Percentiles rank a stretch among this genome's conserved stretches.
Evolutionary conservation across 2,329 filamentous ascomycete species (phyloP).

Genomic region (Rutstroemia sydowiana): DNA sequence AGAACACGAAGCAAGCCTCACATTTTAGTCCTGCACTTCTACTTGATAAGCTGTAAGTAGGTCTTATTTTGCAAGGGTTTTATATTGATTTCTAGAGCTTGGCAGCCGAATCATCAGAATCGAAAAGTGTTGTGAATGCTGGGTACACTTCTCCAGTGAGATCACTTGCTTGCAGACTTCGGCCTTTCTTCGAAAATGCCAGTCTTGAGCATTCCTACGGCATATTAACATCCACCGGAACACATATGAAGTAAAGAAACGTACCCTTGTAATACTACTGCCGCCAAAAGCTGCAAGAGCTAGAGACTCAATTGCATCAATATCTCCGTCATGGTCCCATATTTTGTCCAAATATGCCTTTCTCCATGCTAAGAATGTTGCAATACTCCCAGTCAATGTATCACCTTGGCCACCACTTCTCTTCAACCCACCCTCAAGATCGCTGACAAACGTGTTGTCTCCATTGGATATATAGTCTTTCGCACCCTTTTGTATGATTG

Average conservation of each 20-base stretch:
- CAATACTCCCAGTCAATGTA: slow-evolving; percentile 83
- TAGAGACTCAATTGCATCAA: slow-evolving; percentile 54
- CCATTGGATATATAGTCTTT: slow-evolving; percentile 82
- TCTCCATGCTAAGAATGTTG: slow-evolving; percentile 82
- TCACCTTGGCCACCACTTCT: slow-evolving; percentile 92
- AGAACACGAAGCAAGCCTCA: not conserved
- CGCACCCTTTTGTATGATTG: slow-evolving; percentile 81
- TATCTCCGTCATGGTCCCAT: slow-evolving; percentile 57
- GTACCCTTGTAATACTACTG: slow-evolving; percentile 73
- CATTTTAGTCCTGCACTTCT: no score
- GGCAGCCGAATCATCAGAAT: slow-evolving; percentile 51
- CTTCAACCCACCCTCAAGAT: slow-evolving; percentile 77
- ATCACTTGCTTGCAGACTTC: slow-evolving; percentile 87
- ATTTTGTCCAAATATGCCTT: slow-evolving; percentile 77
- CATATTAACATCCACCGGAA: slow-evolving; percentile 14
- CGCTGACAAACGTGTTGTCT: slow-evolving; percentile 63
- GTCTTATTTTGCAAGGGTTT: not conserved
- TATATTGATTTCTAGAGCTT: slow-evolving; percentile 18
- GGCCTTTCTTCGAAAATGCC: slow-evolving; percentile 78
- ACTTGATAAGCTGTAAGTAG: no score
- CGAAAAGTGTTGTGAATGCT: slow-evolving; percentile 70
- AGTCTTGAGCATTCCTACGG: slow-evolving; percentile 69
- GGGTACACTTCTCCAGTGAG: slow-evolving; percentile 82
- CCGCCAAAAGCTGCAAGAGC: slow-evolving; percentile 80
- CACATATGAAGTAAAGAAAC: slow-evolving; percentile 25